Base-by-base conservation (phyloP, 805 yeast species). In the Vanderwaltozyma polyspora region DNA sequence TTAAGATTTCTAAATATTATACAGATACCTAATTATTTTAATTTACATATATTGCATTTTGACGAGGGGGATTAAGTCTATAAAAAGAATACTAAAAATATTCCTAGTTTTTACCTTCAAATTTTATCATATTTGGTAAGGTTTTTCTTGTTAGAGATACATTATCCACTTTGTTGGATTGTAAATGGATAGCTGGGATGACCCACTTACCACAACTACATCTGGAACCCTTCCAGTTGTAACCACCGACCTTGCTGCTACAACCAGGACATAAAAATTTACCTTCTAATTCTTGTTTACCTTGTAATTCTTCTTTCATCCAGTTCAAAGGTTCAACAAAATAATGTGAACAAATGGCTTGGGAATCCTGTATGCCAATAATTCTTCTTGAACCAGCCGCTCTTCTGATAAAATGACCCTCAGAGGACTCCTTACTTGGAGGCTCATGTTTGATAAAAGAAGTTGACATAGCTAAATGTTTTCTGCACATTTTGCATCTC, bases 141-240 rank as follows among this genome's bases (percentile, higher is more conserved):
- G 32, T 44, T 14, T 29, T 42, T 19, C 38, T 35, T 15, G 35
- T 30, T 32, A 47, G 33, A 18, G 54, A 46, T 34, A 76, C 65
- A 39, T 74, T 73, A 52, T 89, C 96, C 5, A 84, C 89, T 53
- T 83, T 82, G 6, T 86, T 79, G 19, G 76, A 65, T 55, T 78
- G 86, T 36, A 91, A 57, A 54, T 82, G 84, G 39, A 91, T 69
- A 1, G 94, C 93, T 0, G 98, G 98, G 8, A 84, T 71, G 67
- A 89, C 78, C 98, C 98, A 91, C 47, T 74, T 75, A 3, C 96
- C 96, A 57, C 98, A 91, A 38, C 91, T 75, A 57, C 98, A 91
- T 47, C 94, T 64, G 2, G 89, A 75, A 0, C 98, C 98, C 49
- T 78, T 82, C 98, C 98, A 91, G 41, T 78, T 74, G 55, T 86